Evolutionary conservation across 805 yeast species (phyloP), one percentile per base, ranked within the genome.

Genomic region (Cyberlindnera samutprakarnensis): DNA sequence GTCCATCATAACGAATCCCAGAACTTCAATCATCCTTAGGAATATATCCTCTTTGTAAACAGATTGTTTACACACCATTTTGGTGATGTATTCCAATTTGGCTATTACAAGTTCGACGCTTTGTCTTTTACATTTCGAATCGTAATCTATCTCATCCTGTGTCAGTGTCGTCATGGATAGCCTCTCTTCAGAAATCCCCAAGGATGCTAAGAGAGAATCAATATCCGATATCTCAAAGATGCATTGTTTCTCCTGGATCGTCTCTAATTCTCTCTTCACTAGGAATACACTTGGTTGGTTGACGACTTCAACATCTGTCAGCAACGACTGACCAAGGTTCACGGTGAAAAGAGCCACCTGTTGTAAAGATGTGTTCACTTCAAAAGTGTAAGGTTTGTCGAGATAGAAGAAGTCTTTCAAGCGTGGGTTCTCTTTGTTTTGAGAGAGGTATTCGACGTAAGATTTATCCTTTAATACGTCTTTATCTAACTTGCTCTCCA

Each of bases 1-100:
- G 16, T 39, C 43, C 41, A 39, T 39, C 33, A 39, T 33, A 1
- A 35, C 6, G 28, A 19, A 30, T 2, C 41, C 43, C 18, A 39
- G 5, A 2, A 30, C 18, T 11, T 16, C 10, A 2, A 36, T 28
- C 20, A 30, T 14, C 5, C 10, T 4, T 9, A 24, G n/a, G 4
- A 29, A 32, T 2, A 24, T 7, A 6, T 18, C 17, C 4, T 27
- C 23, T 10, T 22, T 22, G 22, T 9, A 25, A 15, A 30, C 2
- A 18, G 13, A 4, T 26, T 23, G 10, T 6, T 12, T 10, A 3
- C 18, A 21, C 9, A 39, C 9, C 17, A 12, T 19, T 12, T 19
- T 30, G 4, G 32, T 18, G 2, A 39, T 25, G 18, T 36, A 39
- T 15, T 23, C 21, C 23, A 39, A 13, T 19, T 36, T 36, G 7